phyloP scores from a whole-genome alignment of 2,329 filamentous ascomycete species.

The Trichoderma endophyticum region DNA sequence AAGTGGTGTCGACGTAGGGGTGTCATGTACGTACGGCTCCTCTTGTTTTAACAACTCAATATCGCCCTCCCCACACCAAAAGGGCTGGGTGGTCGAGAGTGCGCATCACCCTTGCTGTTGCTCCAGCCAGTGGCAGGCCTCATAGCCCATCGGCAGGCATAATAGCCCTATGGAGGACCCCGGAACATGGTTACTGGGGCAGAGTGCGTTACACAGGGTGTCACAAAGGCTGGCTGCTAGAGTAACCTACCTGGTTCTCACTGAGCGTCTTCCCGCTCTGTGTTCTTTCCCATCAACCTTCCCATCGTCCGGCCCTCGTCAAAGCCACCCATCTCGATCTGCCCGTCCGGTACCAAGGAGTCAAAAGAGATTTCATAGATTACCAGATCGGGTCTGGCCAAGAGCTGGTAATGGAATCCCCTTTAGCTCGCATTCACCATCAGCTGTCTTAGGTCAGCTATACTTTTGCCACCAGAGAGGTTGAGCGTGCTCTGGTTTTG shows the following conservation, averaged over 20 bases:
- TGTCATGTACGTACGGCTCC: constrained; percentile 9
- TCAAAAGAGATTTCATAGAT: constrained; percentile 8
- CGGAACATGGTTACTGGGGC: constrained; percentile 8
- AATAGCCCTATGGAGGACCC: constrained; percentile 18
- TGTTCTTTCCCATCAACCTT: background rate
- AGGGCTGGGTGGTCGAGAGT: background rate
- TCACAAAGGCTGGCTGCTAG: constrained; percentile 7
- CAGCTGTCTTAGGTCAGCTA: constrained; percentile 17
- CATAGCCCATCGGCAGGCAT: constrained; percentile 15
- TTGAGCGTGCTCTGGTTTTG: background rate
- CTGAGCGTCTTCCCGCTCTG: background rate
- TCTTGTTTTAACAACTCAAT: constrained; percentile 10
- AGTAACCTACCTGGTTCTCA: background rate
- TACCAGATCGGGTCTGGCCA: constrained; percentile 5
- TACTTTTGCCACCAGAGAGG: constrained; percentile 10
- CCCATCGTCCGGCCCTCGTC: background rate
- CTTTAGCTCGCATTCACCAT: constrained; percentile 7
- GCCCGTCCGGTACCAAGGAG: background rate
- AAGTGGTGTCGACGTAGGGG: constrained; percentile 6
- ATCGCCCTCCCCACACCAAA: constrained; percentile 6
- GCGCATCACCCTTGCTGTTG: constrained; percentile 14
- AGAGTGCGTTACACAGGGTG: background rate
- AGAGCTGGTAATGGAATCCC: constrained; percentile 12
- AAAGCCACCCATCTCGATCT: constrained; percentile 2
- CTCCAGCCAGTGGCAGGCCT: constrained; percentile 5